phyloP scores from a whole-genome alignment of 495 filamentous ascomycete genomes.

The Penicillium psychrofluorescens region DNA sequence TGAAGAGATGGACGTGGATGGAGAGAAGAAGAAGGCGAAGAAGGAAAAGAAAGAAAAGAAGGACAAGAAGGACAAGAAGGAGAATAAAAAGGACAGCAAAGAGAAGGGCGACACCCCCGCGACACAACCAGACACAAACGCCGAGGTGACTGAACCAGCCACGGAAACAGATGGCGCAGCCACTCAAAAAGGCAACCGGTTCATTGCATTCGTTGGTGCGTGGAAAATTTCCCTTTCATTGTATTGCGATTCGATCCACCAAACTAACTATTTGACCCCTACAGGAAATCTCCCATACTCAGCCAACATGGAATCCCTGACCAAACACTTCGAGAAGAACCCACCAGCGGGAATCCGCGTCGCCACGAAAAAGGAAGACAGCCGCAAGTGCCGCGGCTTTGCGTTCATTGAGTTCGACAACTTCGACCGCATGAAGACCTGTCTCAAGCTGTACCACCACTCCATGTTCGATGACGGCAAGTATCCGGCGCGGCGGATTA shows the following conservation, averaged over 20 bases:
- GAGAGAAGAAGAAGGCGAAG: slow-evolving; percentile 8
- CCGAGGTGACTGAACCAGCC: slow-evolving; percentile 7
- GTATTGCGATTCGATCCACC: not conserved
- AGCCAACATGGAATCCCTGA: slow-evolving; percentile 59
- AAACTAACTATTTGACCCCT: not conserved
- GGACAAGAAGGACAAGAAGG: slow-evolving; percentile 11
- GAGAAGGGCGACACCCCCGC: slow-evolving; percentile 7
- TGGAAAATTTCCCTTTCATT: not conserved
- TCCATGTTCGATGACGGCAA: slow-evolving; percentile 68
- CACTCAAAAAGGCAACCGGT: slow-evolving; percentile 48
- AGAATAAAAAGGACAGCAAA: slow-evolving; percentile 12
- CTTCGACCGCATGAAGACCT: slow-evolving; percentile 91
- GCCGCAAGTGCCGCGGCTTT: slow-evolving; percentile 66
- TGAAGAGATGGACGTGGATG: too few relatives aligned
- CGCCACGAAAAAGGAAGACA: slow-evolving; percentile 61
- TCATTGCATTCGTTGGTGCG: slow-evolving; percentile 79
- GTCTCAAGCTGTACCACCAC: slow-evolving; percentile 83
- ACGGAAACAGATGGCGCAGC: slow-evolving; percentile 9
- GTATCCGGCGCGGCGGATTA: slow-evolving; percentile 62
- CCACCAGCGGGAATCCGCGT: slow-evolving; percentile 67
- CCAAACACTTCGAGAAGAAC: slow-evolving; percentile 70
- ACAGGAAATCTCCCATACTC: slow-evolving; percentile 82
- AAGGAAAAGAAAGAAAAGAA: slow-evolving; percentile 12
- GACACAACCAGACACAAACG: slow-evolving; percentile 2
- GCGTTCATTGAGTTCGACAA: slow-evolving; percentile 90